phyloP scores from a whole-genome alignment of 805 yeast species.

The Teunomyces atbi region DNA sequence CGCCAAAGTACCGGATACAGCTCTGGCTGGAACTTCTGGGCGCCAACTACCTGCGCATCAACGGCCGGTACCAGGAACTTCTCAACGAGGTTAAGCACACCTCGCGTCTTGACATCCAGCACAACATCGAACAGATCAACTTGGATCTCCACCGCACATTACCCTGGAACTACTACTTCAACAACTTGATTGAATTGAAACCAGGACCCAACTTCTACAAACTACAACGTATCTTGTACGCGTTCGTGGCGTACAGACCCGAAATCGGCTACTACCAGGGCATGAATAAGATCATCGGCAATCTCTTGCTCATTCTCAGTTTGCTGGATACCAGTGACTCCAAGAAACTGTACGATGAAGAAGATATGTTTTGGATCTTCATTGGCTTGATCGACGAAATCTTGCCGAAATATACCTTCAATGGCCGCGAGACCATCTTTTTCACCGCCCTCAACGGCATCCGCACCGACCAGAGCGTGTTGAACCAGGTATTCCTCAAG shows the following conservation, averaged over 20 bases:
- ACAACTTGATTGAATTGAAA: conserved; percentile 31
- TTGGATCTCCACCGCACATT: conserved; percentile 55
- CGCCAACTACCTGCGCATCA: conserved; percentile 40
- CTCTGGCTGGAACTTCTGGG: conserved; percentile 59
- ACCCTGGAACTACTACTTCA: conserved; percentile 53
- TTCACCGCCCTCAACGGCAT: conserved; percentile 24
- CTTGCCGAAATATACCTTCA: conserved; percentile 37
- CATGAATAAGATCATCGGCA: conserved; percentile 59
- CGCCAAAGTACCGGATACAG: conserved; percentile 44
- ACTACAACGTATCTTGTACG: conserved; percentile 46
- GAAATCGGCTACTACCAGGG: conserved; percentile 59
- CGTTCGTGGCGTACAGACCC: conserved; percentile 47
- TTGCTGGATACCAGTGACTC: conserved; percentile 1
- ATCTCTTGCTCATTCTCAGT: conserved; percentile 32
- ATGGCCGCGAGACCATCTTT: conserved; percentile 6
- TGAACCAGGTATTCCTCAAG: conserved; percentile 31
- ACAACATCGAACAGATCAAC: conserved; percentile 47
- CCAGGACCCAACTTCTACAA: conserved; percentile 55
- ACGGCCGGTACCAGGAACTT: conserved; percentile 46
- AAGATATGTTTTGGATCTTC: conserved; percentile 55
- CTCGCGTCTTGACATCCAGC: conserved; percentile 5
- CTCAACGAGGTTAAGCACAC: conserved; percentile 14
- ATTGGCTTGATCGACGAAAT: conserved; percentile 49
- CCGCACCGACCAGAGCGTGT: conserved; percentile 38
- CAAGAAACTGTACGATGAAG: conserved; percentile 24